These are phyloP conservation scores for Eucalyptus sp. DNA, from an alignment of 345 rosid species.

Conservation along the genomic window DNA sequence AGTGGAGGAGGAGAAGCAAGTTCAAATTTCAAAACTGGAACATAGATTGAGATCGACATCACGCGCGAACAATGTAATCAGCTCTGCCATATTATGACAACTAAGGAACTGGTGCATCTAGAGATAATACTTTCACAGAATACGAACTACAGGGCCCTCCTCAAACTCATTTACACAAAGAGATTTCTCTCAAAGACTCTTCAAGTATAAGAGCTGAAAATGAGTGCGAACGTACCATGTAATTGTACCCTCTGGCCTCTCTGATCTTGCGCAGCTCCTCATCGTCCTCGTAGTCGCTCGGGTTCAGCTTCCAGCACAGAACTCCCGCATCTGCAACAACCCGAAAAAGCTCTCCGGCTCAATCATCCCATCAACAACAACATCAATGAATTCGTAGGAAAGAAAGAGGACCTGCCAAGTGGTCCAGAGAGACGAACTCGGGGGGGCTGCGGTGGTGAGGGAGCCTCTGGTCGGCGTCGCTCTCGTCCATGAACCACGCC, in stretches of 20 bases:
- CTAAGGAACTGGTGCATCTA: neutral
- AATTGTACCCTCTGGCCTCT: conserved; percentile 71
- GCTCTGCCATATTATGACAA: neutral
- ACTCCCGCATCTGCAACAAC: conserved; percentile 55
- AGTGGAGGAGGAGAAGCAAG: neutral
- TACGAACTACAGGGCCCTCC: neutral
- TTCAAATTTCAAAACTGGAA: neutral
- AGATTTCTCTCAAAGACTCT: neutral
- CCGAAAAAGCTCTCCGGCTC: neutral
- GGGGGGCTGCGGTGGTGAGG: conserved; percentile 37
- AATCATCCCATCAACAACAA: no score
- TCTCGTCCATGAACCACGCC: conserved; percentile 67
- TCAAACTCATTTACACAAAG: neutral
- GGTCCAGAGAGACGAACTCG: conserved; percentile 27
- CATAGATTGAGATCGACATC: neutral
- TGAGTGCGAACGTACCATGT: conserved; percentile 40
- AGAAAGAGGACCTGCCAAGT: conserved; percentile 26
- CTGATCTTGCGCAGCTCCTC: conserved; percentile 48
- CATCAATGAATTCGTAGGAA: neutral
- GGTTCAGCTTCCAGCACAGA: conserved; percentile 72
- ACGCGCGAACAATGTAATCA: fast-evolving
- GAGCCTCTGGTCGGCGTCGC: conserved; percentile 37
- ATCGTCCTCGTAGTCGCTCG: conserved; percentile 62
- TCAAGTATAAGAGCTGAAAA: neutral
- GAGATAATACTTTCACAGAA: neutral